Conservation (phyloP, 2,329 filamentous ascomycete species). For the Hymenoscyphus infarciens region DNA sequence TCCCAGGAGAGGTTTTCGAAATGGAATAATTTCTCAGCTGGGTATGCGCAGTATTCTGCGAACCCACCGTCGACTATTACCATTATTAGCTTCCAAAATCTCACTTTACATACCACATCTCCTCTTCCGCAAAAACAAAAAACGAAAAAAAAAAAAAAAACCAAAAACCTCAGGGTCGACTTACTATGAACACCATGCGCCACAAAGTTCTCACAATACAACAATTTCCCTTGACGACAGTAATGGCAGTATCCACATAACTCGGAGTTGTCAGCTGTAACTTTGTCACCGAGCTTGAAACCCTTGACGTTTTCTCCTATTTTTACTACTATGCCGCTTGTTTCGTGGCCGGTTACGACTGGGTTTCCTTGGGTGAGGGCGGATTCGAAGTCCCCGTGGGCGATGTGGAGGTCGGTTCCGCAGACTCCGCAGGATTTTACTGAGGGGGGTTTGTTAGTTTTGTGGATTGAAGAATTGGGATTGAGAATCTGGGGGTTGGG, state of each 20-base stretch:
- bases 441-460: neutral
- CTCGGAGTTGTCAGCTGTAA: conserved; percentile 22
- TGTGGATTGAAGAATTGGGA: too few species aligned
- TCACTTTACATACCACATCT: too few species aligned
- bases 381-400: conserved; percentile 21
- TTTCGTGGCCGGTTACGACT: conserved; percentile 22
- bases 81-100: neutral
- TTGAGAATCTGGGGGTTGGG: too few species aligned
- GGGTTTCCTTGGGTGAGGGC: conserved; percentile 17
- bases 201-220: conserved; percentile 23
- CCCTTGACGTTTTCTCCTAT: conserved; percentile 22
- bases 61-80: conserved; percentile 19
- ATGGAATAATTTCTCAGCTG: conserved; percentile 20
- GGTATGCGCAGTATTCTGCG: conserved; percentile 21
- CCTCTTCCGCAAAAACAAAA: neutral
- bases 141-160: too few species aligned
- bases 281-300: conserved; percentile 22
- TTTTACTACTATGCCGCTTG: conserved; percentile 22
- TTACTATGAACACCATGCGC: conserved; percentile 23
- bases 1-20: conserved; percentile 22
- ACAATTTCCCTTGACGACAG: conserved; percentile 21
- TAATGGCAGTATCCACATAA: conserved; percentile 23
- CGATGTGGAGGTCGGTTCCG: conserved; percentile 21
- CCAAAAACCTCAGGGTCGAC: too few species aligned
- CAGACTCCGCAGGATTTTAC: conserved; percentile 23